Evolutionary conservation across 306 rosid genomes (phyloP).

Genomic region (Cicer bijugum): DNA sequence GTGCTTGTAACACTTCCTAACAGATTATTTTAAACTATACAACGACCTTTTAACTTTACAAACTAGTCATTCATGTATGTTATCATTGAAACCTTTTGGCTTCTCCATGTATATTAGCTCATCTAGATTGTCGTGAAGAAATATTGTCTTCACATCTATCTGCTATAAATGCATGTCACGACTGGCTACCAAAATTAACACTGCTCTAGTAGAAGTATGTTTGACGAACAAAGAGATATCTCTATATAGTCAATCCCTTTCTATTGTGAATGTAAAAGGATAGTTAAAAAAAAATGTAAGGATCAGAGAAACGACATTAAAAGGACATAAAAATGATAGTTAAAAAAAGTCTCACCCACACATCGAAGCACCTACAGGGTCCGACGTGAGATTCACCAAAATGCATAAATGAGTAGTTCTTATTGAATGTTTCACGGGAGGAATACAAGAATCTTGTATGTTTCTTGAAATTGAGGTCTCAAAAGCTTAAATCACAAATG

Average conservation of each 20-base stretch:
- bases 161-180: too few species aligned
- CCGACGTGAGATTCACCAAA: too few species aligned
- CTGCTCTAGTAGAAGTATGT: neutral
- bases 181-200: neutral
- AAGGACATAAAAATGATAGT: too few species aligned
- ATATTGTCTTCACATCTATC: neutral
- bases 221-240: neutral
- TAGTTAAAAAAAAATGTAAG: too few species aligned
- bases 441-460: too few species aligned
- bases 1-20: neutral
- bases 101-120: neutral
- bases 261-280: neutral
- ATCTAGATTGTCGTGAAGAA: neutral
- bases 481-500: too few species aligned
- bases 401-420: too few species aligned
- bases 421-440: too few species aligned
- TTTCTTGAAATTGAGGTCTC: too few species aligned
- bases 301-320: too few species aligned
- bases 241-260: neutral
- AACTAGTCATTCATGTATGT: neutral
- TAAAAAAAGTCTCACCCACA: too few species aligned
- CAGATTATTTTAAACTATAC: neutral
- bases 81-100: neutral
- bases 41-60: neutral
- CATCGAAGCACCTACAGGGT: too few species aligned